Percentiles rank a stretch among this genome's conserved stretches.
These are phyloP conservation scores for Citrus hindsii DNA, from an alignment of 345 rosid species.

Conservation along the genomic window DNA sequence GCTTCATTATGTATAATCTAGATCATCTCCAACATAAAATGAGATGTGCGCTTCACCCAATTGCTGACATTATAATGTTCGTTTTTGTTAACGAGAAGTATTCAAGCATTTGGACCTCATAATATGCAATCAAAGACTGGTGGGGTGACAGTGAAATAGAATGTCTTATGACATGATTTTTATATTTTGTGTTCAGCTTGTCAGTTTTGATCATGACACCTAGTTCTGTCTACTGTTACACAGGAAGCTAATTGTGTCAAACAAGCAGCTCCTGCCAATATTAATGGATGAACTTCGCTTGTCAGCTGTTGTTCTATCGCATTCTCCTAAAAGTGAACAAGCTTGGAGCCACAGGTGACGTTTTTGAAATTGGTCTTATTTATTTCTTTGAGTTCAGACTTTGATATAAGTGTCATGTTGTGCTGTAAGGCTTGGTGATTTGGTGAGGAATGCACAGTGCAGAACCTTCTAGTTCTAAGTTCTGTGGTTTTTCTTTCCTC, in stretches of 20 bases:
- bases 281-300: conserved; percentile 66
- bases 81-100: background rate
- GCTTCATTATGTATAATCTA: background rate
- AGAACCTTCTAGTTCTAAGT: background rate
- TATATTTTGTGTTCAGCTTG: conserved; percentile 1
- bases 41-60: background rate
- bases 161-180: background rate
- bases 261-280: conserved; percentile 35
- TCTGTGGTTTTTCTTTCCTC: background rate
- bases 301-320: conserved; percentile 74
- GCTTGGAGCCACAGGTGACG: conserved; percentile 92
- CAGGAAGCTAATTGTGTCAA: conserved; percentile 67
- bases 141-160: background rate
- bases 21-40: background rate
- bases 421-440: conserved; percentile 1
- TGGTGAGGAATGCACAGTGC: background rate
- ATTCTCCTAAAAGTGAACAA: conserved; percentile 84
- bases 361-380: background rate
- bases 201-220: conserved; percentile 11
- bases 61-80: background rate
- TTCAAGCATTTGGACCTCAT: background rate
- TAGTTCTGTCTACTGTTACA: conserved; percentile 9
- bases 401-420: background rate
- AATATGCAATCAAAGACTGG: background rate
- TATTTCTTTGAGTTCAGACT: background rate